phyloP scores from a whole-genome alignment of 352 stramenopile genomes.

The Globisporangium cederbergense region DNA sequence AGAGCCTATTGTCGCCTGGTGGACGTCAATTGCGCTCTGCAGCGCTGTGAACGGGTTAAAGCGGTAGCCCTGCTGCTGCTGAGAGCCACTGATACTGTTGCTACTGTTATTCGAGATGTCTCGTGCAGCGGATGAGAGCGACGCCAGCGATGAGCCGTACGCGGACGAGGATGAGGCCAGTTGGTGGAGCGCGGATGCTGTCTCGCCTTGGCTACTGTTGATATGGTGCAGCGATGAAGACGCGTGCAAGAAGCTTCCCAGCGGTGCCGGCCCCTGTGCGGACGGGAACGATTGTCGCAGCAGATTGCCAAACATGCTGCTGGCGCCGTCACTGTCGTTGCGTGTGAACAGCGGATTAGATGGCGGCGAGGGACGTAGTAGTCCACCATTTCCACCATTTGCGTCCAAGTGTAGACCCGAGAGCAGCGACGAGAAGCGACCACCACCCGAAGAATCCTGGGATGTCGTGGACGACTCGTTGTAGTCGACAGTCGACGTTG shows the following conservation, averaged over 20 bases:
- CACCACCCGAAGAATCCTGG: conserved; percentile 19
- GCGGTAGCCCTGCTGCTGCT: conserved; percentile 24
- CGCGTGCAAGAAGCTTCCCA: conserved; percentile 22
- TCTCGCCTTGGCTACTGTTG: conserved; percentile 2
- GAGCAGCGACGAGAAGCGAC: conserved; percentile 26
- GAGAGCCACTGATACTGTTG: neutral
- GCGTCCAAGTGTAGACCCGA: conserved; percentile 29
- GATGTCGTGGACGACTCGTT: conserved; percentile 20
- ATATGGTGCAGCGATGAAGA: conserved; percentile 2
- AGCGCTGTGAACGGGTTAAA: conserved; percentile 64
- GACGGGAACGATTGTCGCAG: conserved; percentile 42
- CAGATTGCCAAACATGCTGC: conserved; percentile 40
- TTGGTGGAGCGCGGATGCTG: conserved; percentile 46
- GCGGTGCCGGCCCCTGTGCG: conserved; percentile 13
- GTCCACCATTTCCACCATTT: conserved; percentile 10
- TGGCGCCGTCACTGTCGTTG: conserved; percentile 50
- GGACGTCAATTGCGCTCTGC: conserved; percentile 52
- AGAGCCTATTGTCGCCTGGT: conserved; percentile 16
- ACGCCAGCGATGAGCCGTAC: conserved; percentile 32
- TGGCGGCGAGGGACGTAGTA: conserved; percentile 25
- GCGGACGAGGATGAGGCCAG: conserved; percentile 49
- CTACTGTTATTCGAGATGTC: conserved; percentile 16
- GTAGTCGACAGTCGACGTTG: conserved; percentile 21
- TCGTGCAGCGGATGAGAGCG: conserved; percentile 15
- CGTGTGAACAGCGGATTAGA: conserved; percentile 57